phyloP scores from a whole-genome alignment of 495 filamentous ascomycete genomes.

The Talaromyces proteolyticus region DNA sequence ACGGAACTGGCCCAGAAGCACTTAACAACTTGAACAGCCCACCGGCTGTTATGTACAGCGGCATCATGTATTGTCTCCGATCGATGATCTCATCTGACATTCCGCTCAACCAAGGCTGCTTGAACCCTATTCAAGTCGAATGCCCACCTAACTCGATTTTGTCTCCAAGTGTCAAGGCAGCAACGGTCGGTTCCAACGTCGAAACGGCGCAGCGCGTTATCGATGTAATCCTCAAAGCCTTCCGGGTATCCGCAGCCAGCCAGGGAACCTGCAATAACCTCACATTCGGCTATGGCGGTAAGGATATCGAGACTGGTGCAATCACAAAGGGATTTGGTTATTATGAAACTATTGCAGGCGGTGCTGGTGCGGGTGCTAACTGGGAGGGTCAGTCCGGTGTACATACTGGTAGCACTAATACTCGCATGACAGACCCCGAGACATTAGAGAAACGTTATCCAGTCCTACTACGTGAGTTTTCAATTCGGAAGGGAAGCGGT shows the following conservation, averaged over 20 bases:
- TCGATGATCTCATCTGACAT: conserved; percentile 92
- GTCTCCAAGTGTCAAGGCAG: conserved; percentile 79
- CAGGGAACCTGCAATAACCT: conserved; percentile 93
- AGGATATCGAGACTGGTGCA: conserved; percentile 69
- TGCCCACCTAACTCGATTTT: conserved; percentile 82
- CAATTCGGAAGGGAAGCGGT: conserved; percentile 59
- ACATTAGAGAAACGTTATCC: conserved; percentile 95
- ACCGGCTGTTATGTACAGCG: conserved; percentile 86
- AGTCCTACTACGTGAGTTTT: conserved; percentile 78
- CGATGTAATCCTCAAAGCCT: conserved; percentile 88
- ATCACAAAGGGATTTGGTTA: conserved; percentile 90
- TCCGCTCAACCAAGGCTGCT: conserved; percentile 92
- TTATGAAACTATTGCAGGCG: conserved; percentile 96
- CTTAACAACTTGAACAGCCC: conserved; percentile 96
- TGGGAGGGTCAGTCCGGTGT: conserved; percentile 91
- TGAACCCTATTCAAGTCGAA: conserved; percentile 78
- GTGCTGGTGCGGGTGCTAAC: conserved; percentile 76
- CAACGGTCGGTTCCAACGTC: conserved; percentile 95
- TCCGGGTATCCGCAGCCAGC: conserved; percentile 81
- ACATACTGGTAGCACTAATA: conserved; percentile 99
- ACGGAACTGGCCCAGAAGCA: conserved; percentile 78
- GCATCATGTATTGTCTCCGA: conserved; percentile 94
- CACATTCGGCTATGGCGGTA: conserved; percentile 40
- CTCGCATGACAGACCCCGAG: conserved; percentile 91
- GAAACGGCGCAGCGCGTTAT: conserved; percentile 88